phyloP scores from a whole-genome alignment of 805 yeast species.

The Kazachstania kunashirensis region DNA sequence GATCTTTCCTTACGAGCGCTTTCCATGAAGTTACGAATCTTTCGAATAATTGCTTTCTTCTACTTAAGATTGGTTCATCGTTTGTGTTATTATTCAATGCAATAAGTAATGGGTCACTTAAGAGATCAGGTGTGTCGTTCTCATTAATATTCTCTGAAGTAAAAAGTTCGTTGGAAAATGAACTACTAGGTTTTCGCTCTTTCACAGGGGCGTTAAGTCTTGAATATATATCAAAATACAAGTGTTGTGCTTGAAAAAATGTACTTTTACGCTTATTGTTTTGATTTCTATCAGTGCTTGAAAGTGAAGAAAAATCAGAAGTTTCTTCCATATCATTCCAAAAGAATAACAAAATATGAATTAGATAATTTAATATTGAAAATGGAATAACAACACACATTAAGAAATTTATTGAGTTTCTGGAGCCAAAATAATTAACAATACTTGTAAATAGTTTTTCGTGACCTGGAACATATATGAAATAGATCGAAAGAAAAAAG shows the following conservation, averaged over 20 bases:
- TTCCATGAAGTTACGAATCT: constrained; percentile 9
- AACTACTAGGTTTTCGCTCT: background rate
- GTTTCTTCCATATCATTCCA: constrained; percentile 19
- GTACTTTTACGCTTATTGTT: background rate
- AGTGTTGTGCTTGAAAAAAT: background rate
- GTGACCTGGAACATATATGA: constrained; percentile 33
- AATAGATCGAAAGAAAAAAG: constrained; percentile 31
- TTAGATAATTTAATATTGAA: constrained; percentile 14
- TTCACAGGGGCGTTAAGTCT: background rate
- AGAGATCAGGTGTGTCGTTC: background rate
- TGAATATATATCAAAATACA: constrained; percentile 1
- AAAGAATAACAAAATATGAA: constrained; percentile 14
- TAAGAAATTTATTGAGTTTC: constrained; percentile 23
- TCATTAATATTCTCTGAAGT: background rate
- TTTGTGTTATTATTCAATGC: background rate
- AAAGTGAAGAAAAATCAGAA: too few species aligned
- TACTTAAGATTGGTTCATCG: background rate
- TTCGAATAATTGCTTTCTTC: background rate
- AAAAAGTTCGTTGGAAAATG: background rate
- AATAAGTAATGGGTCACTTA: background rate
- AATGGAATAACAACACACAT: constrained; percentile 28
- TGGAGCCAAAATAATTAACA: constrained; percentile 30
- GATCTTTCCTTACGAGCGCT: constrained; percentile 9
- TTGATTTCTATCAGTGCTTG: too few species aligned
- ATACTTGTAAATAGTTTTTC: constrained; percentile 24